phyloP scores from a whole-genome alignment of 2,329 filamentous ascomycete species.

The Fusarium brevicatenulatum region DNA sequence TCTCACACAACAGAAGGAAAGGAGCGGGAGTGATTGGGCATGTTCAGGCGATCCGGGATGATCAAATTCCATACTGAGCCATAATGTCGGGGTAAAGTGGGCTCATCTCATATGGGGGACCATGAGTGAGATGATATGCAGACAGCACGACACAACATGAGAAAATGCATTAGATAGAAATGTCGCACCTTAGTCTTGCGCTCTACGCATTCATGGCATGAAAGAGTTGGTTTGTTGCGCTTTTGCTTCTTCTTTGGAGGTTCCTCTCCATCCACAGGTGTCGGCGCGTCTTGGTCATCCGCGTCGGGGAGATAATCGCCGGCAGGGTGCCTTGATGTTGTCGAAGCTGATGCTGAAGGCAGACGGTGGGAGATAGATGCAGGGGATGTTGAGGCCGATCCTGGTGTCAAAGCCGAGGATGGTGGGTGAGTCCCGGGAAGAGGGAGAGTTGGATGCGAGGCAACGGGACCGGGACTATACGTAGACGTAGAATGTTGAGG shows the following conservation, averaged over 20 bases:
- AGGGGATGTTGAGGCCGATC: slow-evolving; percentile 44
- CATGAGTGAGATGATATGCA: not conserved
- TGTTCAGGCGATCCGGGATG: not conserved
- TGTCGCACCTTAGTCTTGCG: slow-evolving; percentile 77
- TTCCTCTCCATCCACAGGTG: slow-evolving; percentile 45
- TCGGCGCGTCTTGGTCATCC: slow-evolving; percentile 38
- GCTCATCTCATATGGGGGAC: slow-evolving; percentile 18
- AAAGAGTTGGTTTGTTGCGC: slow-evolving; percentile 84
- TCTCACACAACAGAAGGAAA: not conserved
- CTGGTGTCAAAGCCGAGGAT: slow-evolving; percentile 42
- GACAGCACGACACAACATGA: not conserved
- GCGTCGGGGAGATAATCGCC: slow-evolving; percentile 33
- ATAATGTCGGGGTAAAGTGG: slow-evolving; percentile 26
- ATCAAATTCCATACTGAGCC: not conserved
- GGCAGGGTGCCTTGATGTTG: slow-evolving; percentile 28
- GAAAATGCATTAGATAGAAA: slow-evolving; percentile 9
- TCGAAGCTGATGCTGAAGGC: slow-evolving; percentile 36
- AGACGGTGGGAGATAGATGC: slow-evolving; percentile 40
- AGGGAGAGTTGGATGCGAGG: slow-evolving; percentile 27
- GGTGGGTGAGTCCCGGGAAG: slow-evolving; percentile 30
- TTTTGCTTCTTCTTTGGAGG: slow-evolving; percentile 78
- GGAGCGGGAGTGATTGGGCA: not conserved
- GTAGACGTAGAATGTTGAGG: slow-evolving; percentile 35
- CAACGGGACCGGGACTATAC: slow-evolving; percentile 30
- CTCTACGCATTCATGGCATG: slow-evolving; percentile 82